phyloP scores from a whole-genome alignment of 371 early-diverging fungal species.

The Syncephalastrum sp. region DNA sequence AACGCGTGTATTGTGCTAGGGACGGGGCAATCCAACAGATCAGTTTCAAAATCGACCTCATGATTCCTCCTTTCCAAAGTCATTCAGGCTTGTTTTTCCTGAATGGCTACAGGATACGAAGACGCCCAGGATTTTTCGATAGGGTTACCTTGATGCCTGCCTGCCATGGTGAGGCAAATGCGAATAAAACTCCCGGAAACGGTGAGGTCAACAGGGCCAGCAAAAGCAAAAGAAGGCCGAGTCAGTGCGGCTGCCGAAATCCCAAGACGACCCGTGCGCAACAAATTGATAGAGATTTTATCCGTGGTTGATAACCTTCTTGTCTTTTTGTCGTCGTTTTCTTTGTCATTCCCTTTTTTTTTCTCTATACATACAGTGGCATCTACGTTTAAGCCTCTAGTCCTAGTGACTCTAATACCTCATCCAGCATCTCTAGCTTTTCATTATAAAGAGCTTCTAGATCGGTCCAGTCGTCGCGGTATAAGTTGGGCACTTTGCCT shows the following conservation, averaged over 20 bases:
- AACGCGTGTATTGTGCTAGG: constrained; percentile 46
- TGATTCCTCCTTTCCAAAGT: background rate
- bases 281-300: too few relatives aligned
- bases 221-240: background rate
- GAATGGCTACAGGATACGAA: background rate
- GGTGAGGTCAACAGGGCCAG: background rate
- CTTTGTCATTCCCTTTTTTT: too few relatives aligned
- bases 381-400: constrained; percentile 30
- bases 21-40: background rate
- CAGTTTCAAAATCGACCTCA: background rate
- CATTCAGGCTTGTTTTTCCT: background rate
- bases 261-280: too few relatives aligned
- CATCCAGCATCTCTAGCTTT: constrained; percentile 29
- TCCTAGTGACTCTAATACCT: constrained; percentile 27
- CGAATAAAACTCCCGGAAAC: too few relatives aligned
- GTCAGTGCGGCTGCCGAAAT: background rate
- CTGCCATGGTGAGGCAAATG: constrained; percentile 18
- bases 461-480: constrained; percentile 33
- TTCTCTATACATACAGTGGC: too few relatives aligned
- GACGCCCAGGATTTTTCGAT: background rate
- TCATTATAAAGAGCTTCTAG: constrained; percentile 29
- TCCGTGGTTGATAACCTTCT: too few relatives aligned
- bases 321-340: too few relatives aligned
- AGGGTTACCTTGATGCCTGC: constrained; percentile 26
- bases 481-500: constrained; percentile 25